phyloP scores from a whole-genome alignment of 306 rosid species.

The Ceratonia siliqua region DNA sequence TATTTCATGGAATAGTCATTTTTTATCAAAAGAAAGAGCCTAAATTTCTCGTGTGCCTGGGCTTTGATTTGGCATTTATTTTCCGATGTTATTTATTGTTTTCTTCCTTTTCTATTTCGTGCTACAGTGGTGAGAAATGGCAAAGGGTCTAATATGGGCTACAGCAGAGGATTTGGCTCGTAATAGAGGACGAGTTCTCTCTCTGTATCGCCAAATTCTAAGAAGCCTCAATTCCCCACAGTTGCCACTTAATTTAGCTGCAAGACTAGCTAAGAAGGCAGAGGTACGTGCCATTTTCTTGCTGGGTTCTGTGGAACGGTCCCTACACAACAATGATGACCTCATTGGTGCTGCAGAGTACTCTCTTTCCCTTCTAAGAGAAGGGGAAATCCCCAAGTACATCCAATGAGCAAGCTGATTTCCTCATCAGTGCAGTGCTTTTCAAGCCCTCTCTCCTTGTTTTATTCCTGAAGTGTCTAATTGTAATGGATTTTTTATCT shows the following conservation, averaged over 20 bases:
- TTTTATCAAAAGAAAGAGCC: too few species aligned
- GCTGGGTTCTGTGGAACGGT: slow-evolving; percentile 79
- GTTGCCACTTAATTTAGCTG: slow-evolving; percentile 62
- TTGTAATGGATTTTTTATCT: neutral
- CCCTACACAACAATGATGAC: slow-evolving; percentile 74
- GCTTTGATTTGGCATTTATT: neutral
- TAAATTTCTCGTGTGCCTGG: neutral
- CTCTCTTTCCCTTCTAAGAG: slow-evolving; percentile 71
- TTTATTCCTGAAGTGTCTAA: neutral
- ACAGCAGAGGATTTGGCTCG: slow-evolving; percentile 73
- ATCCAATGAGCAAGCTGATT: slow-evolving; percentile 45
- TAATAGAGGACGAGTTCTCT: slow-evolving; percentile 64
- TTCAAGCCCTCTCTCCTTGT: too few species aligned
- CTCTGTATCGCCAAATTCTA: slow-evolving; percentile 71
- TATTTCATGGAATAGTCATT: too few species aligned
- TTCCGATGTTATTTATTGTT: neutral
- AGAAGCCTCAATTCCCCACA: slow-evolving; percentile 74
- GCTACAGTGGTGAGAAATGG: slow-evolving; percentile 42
- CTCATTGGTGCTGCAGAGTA: slow-evolving; percentile 76
- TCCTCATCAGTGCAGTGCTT: neutral
- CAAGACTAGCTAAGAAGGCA: slow-evolving; percentile 70
- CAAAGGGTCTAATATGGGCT: slow-evolving; percentile 76
- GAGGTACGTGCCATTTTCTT: slow-evolving; percentile 67
- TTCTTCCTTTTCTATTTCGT: neutral
- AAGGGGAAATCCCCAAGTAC: slow-evolving; percentile 56